Evolutionary conservation across 805 yeast genomes (phyloP).

Genomic region (Barnettozyma wickerhamii): DNA sequence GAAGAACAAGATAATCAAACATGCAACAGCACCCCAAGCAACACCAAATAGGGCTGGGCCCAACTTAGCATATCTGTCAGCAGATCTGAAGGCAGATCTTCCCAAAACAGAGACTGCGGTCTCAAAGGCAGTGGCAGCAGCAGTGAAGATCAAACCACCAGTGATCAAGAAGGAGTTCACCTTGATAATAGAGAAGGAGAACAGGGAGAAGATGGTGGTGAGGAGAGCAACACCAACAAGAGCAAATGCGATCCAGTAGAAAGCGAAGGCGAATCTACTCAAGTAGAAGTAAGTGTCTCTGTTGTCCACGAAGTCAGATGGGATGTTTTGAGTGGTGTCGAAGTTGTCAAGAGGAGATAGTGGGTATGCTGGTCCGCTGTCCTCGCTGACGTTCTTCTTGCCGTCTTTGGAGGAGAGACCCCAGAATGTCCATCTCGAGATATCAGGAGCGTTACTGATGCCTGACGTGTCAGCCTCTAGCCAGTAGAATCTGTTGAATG

Average conservation of each 20-base stretch:
- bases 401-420: slow-evolving; percentile 52
- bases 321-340: slow-evolving; percentile 47
- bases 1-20: slow-evolving; percentile 45
- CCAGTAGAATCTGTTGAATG: slow-evolving; percentile 68
- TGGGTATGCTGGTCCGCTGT: slow-evolving; percentile 63
- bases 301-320: slow-evolving; percentile 46
- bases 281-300: slow-evolving; percentile 59
- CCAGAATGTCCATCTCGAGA: slow-evolving; percentile 83
- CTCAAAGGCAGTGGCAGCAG: slow-evolving; percentile 63
- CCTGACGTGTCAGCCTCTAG: slow-evolving; percentile 60
- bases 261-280: slow-evolving; percentile 62
- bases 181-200: slow-evolving; percentile 51
- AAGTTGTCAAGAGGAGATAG: slow-evolving; percentile 75
- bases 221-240: slow-evolving; percentile 62
- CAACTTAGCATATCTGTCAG: slow-evolving; percentile 39
- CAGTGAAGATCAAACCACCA: slow-evolving; percentile 48
- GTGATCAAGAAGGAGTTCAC: slow-evolving; percentile 48
- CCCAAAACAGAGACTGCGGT: slow-evolving; percentile 81
- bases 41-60: slow-evolving; percentile 59
- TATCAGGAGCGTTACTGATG: slow-evolving; percentile 42
- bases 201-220: slow-evolving; percentile 49
- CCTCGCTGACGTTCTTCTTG: slow-evolving; percentile 31
- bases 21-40: slow-evolving; percentile 66
- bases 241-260: slow-evolving; percentile 53
- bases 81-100: slow-evolving; percentile 57